Evolutionary conservation across 192 early-diverging fungal species (phyloP).

Genomic region (Rhizophlyctis rosea): DNA sequence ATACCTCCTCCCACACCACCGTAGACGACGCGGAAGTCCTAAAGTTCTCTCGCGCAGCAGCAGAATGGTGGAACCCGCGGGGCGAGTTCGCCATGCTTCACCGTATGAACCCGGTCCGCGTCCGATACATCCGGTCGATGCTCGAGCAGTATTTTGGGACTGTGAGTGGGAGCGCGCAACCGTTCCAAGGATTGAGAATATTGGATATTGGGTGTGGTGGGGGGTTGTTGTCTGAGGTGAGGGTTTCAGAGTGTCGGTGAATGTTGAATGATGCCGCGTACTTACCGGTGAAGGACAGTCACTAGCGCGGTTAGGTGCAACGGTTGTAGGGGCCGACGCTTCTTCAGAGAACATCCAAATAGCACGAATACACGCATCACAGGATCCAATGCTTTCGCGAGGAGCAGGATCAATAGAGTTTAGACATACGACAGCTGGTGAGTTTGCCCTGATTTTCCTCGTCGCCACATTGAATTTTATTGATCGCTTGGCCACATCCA

Average conservation of each 20-base stretch:
- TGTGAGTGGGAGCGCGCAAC: conserved; percentile 5
- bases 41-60: conserved; percentile 70
- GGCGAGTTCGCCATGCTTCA: conserved; percentile 84
- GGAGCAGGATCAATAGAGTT: conserved; percentile 58
- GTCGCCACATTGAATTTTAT: background rate
- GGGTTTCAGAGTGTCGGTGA: too few relatives aligned
- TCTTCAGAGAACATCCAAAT: conserved; percentile 77
- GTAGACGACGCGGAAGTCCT: conserved; percentile 68
- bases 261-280: background rate
- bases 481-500: background rate
- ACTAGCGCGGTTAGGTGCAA: conserved; percentile 71
- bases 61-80: conserved; percentile 87
- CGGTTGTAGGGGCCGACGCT: conserved; percentile 81
- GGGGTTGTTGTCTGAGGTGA: conserved; percentile 81
- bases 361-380: conserved; percentile 65
- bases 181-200: conserved; percentile 55
- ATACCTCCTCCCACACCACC: conserved; percentile 32
- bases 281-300: conserved; percentile 40
- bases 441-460: conserved; percentile 1
- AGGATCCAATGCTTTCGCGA: conserved; percentile 62
- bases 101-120: conserved; percentile 53
- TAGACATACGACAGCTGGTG: conserved; percentile 63
- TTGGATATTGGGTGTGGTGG: conserved; percentile 96
- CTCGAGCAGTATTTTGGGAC: conserved; percentile 3
- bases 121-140: conserved; percentile 69